phyloP scores from a whole-genome alignment of 768 basidiomycete species.

The Auricularia sp. region DNA sequence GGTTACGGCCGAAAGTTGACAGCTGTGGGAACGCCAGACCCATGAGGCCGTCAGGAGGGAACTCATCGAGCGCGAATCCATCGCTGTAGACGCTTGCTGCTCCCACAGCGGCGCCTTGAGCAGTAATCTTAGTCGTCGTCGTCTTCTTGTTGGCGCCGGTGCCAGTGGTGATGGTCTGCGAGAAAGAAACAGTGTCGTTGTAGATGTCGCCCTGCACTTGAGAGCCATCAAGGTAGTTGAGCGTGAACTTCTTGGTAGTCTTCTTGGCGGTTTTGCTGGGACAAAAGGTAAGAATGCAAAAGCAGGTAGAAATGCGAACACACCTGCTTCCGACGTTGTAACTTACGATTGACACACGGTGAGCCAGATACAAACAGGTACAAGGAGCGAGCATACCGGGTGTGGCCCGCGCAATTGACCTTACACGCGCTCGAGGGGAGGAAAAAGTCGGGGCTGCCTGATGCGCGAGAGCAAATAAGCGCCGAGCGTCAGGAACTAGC shows the following conservation, averaged over 20 bases:
- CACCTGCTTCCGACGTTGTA: background rate
- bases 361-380: too few relatives aligned
- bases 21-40: conserved; percentile 2
- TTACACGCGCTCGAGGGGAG: background rate
- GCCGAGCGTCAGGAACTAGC: background rate
- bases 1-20: background rate
- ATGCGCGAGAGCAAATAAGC: background rate
- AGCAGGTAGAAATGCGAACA: background rate
- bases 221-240: conserved; percentile 41
- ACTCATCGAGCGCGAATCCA: conserved; percentile 15
- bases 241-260: conserved; percentile 23
- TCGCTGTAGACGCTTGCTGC: conserved; percentile 30
- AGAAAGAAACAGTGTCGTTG: conserved; percentile 28
- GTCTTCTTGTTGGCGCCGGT: background rate
- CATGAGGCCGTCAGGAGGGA: conserved; percentile 32
- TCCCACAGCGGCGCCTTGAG: conserved; percentile 19
- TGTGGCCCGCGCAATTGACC: background rate
- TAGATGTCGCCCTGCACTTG: conserved; percentile 33
- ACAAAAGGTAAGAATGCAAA: background rate
- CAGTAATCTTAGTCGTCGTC: background rate
- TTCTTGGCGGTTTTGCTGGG: background rate
- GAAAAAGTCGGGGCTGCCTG: background rate
- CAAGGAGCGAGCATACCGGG: background rate
- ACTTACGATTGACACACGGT: background rate
- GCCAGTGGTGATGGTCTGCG: background rate